Conservation (phyloP, 176 grass and related monocot species). For the Musa troglodytarum region DNA sequence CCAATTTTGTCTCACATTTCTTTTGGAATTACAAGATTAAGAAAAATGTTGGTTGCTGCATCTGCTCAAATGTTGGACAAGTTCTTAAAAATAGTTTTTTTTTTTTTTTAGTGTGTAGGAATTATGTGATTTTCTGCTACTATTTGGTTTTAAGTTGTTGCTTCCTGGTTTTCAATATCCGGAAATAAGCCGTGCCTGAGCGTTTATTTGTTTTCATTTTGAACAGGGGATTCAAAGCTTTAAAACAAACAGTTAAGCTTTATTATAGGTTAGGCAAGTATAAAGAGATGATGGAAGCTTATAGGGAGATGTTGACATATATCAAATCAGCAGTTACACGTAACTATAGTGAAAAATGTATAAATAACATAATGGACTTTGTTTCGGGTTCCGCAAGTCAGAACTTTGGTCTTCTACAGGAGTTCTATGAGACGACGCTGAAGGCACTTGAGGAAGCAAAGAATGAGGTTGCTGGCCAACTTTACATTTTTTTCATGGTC, state of each 20-base stretch:
- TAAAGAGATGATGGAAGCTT: conserved; percentile 96
- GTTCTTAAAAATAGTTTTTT: background rate
- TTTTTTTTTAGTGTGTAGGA: no score
- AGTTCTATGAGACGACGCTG: conserved; percentile 94
- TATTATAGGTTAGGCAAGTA: conserved; percentile 88
- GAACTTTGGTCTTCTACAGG: conserved; percentile 88
- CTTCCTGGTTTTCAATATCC: background rate
- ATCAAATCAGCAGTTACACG: conserved; percentile 95
- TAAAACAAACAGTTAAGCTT: conserved; percentile 99
- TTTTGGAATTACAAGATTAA: no score
- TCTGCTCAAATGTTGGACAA: no score
- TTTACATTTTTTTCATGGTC: background rate
- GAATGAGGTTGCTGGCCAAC: conserved; percentile 56
- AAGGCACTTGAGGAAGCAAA: conserved; percentile 95
- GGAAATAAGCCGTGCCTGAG: conserved; percentile 1
- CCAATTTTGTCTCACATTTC: no score
- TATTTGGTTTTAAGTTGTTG: background rate
- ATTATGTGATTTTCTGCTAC: background rate
- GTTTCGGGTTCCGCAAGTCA: conserved; percentile 94
- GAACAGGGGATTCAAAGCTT: conserved; percentile 89
- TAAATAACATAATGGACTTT: conserved; percentile 99
- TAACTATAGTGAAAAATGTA: conserved; percentile 99
- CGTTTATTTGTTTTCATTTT: conserved; percentile 15
- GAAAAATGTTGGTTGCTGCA: no score
- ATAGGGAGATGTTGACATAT: conserved; percentile 97